Evolutionary conservation across 306 rosid genomes (phyloP).

Genomic region (Dalbergia cultrata): DNA sequence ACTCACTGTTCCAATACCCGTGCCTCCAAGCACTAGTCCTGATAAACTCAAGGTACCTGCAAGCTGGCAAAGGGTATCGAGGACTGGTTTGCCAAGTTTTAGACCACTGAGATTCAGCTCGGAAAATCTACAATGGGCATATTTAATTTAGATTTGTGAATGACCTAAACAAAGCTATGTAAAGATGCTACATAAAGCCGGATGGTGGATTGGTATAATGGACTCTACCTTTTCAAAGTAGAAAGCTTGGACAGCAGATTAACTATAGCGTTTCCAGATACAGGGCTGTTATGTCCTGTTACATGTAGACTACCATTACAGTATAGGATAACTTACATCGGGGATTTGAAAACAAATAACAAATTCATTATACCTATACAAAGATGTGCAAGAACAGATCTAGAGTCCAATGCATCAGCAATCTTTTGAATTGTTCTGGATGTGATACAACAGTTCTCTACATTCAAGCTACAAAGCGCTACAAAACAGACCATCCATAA

Average conservation of each 20-base stretch:
- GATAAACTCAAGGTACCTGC: conserved; percentile 68
- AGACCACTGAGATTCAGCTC: conserved; percentile 82
- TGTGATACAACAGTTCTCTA: conserved; percentile 83
- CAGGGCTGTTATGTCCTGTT: conserved; percentile 81
- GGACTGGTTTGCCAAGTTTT: conserved; percentile 79
- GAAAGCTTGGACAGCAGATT: conserved; percentile 81
- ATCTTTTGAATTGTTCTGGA: conserved; percentile 82
- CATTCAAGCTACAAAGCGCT: conserved; percentile 85
- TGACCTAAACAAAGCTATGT: conserved; percentile 28
- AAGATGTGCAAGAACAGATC: conserved; percentile 75
- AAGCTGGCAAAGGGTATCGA: conserved; percentile 78
- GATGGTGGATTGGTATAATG: conserved; percentile 35
- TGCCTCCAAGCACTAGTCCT: conserved; percentile 74
- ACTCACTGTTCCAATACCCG: conserved; percentile 91
- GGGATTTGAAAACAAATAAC: conserved; percentile 31
- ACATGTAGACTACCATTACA: conserved; percentile 42
- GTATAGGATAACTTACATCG: conserved; percentile 13
- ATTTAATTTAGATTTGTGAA: conserved; percentile 25
- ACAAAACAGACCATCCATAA: conserved; percentile 43
- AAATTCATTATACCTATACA: conserved; percentile 67
- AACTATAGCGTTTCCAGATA: conserved; percentile 70
- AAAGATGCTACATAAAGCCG: conserved; percentile 6
- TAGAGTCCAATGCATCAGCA: conserved; percentile 72
- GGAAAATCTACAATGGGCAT: conserved; percentile 64
- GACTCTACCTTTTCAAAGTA: conserved; percentile 72